Evolutionary conservation across 2,329 filamentous ascomycete species (phyloP).

Genomic region (Beauveria medogensis): DNA sequence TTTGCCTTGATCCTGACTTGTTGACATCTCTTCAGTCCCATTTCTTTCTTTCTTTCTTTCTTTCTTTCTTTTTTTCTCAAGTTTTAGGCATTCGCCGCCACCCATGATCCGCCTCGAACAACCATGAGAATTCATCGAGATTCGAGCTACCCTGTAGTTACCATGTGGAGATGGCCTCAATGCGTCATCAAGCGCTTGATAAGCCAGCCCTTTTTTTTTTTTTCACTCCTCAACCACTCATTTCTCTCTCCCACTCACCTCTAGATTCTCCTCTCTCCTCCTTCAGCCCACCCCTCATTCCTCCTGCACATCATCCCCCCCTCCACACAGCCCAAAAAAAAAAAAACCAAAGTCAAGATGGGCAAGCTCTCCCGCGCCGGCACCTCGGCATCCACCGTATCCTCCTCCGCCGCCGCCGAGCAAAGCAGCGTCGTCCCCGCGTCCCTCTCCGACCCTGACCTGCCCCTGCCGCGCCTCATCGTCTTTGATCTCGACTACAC

Average conservation of each 20-base stretch:
- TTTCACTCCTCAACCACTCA: no score
- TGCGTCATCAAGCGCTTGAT: neutral
- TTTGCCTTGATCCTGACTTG: no score
- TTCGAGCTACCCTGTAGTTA: neutral
- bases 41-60: no score
- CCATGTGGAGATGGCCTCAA: neutral
- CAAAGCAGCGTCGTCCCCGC: slow-evolving; percentile 20
- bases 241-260: no score
- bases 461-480: slow-evolving; percentile 72
- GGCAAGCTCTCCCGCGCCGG: slow-evolving; percentile 6
- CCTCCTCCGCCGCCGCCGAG: slow-evolving; percentile 15
- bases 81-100: no score
- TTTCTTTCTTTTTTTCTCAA: no score
- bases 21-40: no score
- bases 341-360: neutral
- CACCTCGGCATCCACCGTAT: slow-evolving; percentile 13
- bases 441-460: slow-evolving; percentile 41
- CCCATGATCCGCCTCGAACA: no score
- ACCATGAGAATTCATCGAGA: neutral
- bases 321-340: neutral
- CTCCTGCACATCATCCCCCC: neutral
- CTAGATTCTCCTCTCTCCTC: no score
- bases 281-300: no score
- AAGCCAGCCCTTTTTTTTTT: neutral
- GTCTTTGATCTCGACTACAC: slow-evolving; percentile 98